Base-by-base conservation (phyloP, 1,284 basidiomycete genomes). In the Trichosporon sp. region DNA sequence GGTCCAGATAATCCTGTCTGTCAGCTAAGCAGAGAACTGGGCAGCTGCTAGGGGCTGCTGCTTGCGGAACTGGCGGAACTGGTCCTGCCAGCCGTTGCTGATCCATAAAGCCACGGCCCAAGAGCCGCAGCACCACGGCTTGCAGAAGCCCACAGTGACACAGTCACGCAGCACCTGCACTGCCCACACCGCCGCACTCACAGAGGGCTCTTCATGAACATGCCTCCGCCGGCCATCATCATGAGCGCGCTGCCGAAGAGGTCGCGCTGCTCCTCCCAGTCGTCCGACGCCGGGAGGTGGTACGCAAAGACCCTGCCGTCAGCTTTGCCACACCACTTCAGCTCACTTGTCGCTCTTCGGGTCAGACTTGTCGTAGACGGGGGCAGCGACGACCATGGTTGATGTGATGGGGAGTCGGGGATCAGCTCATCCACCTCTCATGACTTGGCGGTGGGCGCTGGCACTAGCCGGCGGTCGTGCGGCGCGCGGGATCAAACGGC, bases 141-240 rank as follows among this genome's bases (percentile, higher is more conserved):
- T 18, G 38, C 5, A n/a, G 8, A 9, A 42, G 12, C 3, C 38
- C 18, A n/a, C 2, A n/a, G 18, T 5, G 6, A 9, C 5, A n/a
- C 12, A n/a, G 38, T 13, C 38, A 42, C 15, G 18, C 3, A 15
- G 5, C 21, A 21, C 2, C 18, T 18, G 47, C n/a, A 9, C 47
- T 51, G 21, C n/a, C 34, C 5, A 27, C 56, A n/a, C 66, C 13
- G 25, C 8, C 31, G 3, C 11, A 80, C 79, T 72, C 65, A 82
- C 80, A 81, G 38, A 44, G 80, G 80, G 68, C 80, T 81, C 68
- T 79, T 79, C 72, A 81, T 75, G 68, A 81, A 82, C 77, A 82
- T 82, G 34, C 80, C 80, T n/a, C 78, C 80, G 60, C 79, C 79
- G 15, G 80, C 77, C 64, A 75, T 72, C 72, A 79, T 80, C 80